Conservation (phyloP, 2,329 filamentous ascomycete species). For the Zarea fungicola region DNA sequence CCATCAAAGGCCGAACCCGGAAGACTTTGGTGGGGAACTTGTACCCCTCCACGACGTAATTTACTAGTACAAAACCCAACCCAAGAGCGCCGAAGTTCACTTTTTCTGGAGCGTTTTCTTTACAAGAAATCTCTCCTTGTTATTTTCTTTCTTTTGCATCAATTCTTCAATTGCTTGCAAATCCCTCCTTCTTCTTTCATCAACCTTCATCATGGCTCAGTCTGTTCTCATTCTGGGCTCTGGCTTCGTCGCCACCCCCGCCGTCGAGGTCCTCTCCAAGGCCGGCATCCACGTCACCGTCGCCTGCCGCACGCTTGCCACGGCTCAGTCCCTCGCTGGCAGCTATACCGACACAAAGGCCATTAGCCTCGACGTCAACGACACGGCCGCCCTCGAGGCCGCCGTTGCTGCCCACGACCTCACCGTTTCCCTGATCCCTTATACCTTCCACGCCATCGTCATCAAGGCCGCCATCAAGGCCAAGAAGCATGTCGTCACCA, state of each 20-base stretch:
- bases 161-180: not conserved
- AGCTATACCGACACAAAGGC: constrained; percentile 68
- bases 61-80: not conserved
- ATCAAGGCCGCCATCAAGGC: constrained; percentile 89
- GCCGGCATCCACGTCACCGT: constrained; percentile 9
- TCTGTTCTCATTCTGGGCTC: constrained; percentile 12
- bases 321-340: constrained; percentile 67
- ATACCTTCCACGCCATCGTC: constrained; percentile 81
- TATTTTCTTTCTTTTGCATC: not conserved
- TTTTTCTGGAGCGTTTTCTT: not conserved
- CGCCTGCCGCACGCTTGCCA: constrained; percentile 75
- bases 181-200: too few relatives aligned
- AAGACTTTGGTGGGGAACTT: constrained; percentile 6
- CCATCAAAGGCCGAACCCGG: constrained; percentile 11
- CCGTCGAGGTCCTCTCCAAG: constrained; percentile 13
- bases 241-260: constrained; percentile 13
- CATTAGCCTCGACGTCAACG: constrained; percentile 78
- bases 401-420: constrained; percentile 76
- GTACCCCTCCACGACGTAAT: constrained; percentile 8
- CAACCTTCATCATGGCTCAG: constrained; percentile 3
- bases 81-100: not conserved
- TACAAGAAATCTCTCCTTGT: too few relatives aligned
- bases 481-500: constrained; percentile 96
- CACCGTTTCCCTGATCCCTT: constrained; percentile 80
- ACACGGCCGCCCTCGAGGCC: constrained; percentile 71